phyloP scores from a whole-genome alignment of 2,329 filamentous ascomycete species.

The Ampelomyces quisqualis region DNA sequence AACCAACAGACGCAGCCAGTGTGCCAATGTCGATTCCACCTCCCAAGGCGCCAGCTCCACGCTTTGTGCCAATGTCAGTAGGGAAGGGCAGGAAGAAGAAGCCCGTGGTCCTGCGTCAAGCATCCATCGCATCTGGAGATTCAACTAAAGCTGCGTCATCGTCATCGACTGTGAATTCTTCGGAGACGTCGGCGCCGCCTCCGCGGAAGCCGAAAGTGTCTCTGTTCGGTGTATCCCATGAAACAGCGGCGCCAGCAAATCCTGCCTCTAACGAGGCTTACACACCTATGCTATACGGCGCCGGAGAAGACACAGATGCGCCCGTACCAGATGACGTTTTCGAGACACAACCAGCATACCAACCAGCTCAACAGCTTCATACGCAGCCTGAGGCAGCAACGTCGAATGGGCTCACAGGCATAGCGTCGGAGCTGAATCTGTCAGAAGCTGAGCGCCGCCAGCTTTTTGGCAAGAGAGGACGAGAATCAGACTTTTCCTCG shows the following conservation, averaged over 20 bases:
- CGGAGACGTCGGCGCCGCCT: constrained; percentile 23
- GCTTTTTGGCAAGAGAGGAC: constrained; percentile 72
- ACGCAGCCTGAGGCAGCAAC: constrained; percentile 14
- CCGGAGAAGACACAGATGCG: constrained; percentile 22
- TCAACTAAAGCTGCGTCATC: too few species aligned
- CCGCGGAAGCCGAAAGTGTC: constrained; percentile 61
- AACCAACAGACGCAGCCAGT: constrained; percentile 1
- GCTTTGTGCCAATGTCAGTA: constrained; percentile 87
- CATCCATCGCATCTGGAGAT: too few species aligned
- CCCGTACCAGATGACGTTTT: constrained; percentile 17
- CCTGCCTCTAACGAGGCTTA: constrained; percentile 33
- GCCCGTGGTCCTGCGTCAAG: constrained; percentile 6
- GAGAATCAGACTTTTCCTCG: constrained; percentile 49
- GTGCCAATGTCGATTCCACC: constrained; percentile 57
- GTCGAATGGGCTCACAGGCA: constrained; percentile 63
- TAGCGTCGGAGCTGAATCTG: constrained; percentile 77
- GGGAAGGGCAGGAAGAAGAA: constrained; percentile 63
- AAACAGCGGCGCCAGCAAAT: constrained; percentile 33
- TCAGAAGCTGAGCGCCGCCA: constrained; percentile 75
- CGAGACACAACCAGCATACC: constrained; percentile 5
- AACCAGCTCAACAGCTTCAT: constrained; percentile 10
- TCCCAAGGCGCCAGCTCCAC: constrained; percentile 72
- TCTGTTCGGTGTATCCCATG: constrained; percentile 64
- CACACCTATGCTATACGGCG: constrained; percentile 42
- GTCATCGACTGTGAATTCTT: constrained; percentile 1